These are phyloP conservation scores for Cenchrus fungigraminus DNA, from an alignment of 176 grass and related monocot species.

Conservation along the genomic window DNA sequence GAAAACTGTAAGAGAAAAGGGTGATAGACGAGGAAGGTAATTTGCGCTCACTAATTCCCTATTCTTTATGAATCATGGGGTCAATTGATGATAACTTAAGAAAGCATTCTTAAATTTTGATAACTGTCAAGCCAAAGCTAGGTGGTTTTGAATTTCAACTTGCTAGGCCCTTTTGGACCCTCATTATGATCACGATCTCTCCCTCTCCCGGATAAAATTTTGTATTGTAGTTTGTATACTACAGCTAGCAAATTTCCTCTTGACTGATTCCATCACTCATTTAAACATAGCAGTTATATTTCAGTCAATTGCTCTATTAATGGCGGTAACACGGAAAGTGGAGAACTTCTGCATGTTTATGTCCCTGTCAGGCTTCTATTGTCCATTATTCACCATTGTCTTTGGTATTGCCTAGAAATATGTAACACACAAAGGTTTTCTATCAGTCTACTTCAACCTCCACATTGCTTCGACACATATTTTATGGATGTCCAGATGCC, in stretches of 20 bases:
- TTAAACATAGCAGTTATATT: background rate
- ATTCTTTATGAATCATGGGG: background rate
- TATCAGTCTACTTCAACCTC: conserved; percentile 61
- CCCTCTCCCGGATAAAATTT: conserved; percentile 2
- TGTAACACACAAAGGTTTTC: too few species aligned
- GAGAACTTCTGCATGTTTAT: background rate
- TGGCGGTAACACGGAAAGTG: background rate
- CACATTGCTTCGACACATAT: conserved; percentile 82
- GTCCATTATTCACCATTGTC: too few species aligned
- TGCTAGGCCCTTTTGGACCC: conserved; percentile 11
- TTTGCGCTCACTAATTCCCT: background rate
- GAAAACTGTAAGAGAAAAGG: conserved; percentile 69
- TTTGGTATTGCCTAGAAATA: too few species aligned
- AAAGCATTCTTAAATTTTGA: background rate
- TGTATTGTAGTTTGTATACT: conserved; percentile 10
- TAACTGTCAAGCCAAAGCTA: conserved; percentile 21
- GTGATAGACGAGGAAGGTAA: conserved; percentile 43
- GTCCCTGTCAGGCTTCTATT: background rate
- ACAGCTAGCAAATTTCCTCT: conserved; percentile 16
- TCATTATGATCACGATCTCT: background rate
- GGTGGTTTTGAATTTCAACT: conserved; percentile 26
- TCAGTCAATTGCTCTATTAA: conserved; percentile 4
- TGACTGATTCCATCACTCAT: background rate
- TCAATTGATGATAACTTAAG: conserved; percentile 7
- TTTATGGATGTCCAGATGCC: conserved; percentile 99